Percentiles rank a stretch among this genome's conserved stretches.
Evolutionary conservation across 768 basidiomycete species (phyloP).

Genomic region (Rhodotorula sphaerocarpa): DNA sequence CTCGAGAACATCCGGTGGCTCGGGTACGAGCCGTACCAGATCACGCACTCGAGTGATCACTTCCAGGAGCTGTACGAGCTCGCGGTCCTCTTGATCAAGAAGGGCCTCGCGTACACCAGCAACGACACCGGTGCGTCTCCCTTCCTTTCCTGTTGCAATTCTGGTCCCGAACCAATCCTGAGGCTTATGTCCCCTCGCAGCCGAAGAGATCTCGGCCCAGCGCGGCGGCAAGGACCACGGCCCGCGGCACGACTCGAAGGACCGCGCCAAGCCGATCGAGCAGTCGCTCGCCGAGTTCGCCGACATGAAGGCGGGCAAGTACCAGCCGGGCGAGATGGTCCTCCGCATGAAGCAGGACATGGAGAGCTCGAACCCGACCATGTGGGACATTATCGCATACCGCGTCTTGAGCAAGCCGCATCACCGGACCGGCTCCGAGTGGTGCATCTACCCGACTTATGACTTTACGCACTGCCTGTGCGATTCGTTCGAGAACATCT

Average conservation of each 20-base stretch:
- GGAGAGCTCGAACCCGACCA: constrained; percentile 85
- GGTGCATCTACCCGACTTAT: constrained; percentile 97
- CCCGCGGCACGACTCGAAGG: constrained; percentile 71
- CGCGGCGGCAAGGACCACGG: constrained; percentile 75
- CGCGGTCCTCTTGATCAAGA: constrained; percentile 75
- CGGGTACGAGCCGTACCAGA: constrained; percentile 95
- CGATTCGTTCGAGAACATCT: constrained; percentile 98
- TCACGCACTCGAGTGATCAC: constrained; percentile 98
- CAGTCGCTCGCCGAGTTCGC: constrained; percentile 84
- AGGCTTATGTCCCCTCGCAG: constrained; percentile 46
- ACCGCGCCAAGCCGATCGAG: constrained; percentile 71
- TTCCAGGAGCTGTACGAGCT: constrained; percentile 78
- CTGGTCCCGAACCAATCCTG: background rate
- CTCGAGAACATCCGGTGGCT: constrained; percentile 92
- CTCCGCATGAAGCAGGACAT: constrained; percentile 92
- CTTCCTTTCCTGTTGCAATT: background rate
- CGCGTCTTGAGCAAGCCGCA: constrained; percentile 83
- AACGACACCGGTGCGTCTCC: constrained; percentile 70
- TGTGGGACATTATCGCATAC: constrained; percentile 99
- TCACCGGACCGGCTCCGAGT: constrained; percentile 83
- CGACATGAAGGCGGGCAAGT: constrained; percentile 82
- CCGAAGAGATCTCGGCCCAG: constrained; percentile 82
- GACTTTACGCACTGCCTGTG: constrained; percentile 97
- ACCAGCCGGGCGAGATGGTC: constrained; percentile 82
- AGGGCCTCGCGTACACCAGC: constrained; percentile 90